These are phyloP conservation scores for Senecio squalidus DNA, from an alignment of 140 eudicot species.

Conservation along the genomic window DNA sequence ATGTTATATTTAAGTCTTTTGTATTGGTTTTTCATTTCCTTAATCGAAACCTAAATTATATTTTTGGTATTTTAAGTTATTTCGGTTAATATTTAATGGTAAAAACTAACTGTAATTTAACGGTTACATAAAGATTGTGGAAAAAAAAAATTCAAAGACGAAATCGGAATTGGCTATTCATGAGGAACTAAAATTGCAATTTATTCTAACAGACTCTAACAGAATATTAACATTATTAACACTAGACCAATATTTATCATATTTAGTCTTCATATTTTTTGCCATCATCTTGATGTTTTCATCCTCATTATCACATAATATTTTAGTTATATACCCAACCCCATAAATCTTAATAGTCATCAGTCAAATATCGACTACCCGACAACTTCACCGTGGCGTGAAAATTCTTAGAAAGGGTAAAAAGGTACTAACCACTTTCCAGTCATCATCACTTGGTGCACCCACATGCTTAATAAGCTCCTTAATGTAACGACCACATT, in stretches of 20 bases:
- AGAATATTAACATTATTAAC: not conserved
- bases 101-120: too few species aligned
- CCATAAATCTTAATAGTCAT: not conserved
- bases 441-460: not conserved
- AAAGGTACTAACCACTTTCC: not conserved
- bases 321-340: not conserved
- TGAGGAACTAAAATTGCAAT: too few species aligned
- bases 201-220: too few species aligned
- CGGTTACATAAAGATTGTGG: too few species aligned
- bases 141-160: too few species aligned
- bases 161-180: too few species aligned
- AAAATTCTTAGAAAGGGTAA: not conserved
- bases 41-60: too few species aligned
- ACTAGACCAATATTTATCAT: constrained; percentile 1
- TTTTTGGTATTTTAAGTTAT: too few species aligned
- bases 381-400: constrained; percentile 7
- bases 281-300: not conserved
- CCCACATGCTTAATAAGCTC: not conserved
- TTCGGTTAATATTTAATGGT: too few species aligned
- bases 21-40: too few species aligned
- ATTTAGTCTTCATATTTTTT: not conserved
- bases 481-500: not conserved
- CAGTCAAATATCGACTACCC: not conserved
- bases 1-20: too few species aligned
- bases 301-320: not conserved